phyloP scores from a whole-genome alignment of 2,329 filamentous ascomycete genomes.

The Graphilbum sp. region DNA sequence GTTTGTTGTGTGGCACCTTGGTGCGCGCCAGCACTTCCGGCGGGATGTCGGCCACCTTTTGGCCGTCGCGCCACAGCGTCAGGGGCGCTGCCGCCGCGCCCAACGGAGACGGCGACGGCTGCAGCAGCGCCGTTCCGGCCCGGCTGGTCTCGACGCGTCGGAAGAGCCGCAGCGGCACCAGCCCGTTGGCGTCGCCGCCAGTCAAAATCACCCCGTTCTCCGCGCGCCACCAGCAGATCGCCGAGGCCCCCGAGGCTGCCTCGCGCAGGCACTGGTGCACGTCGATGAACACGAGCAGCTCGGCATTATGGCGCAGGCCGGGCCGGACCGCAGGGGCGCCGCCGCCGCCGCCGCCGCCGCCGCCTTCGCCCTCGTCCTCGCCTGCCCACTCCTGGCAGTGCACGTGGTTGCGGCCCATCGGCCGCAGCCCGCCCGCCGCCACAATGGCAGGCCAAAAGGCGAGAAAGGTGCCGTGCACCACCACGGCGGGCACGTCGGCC shows the following conservation, averaged over 20 bases:
- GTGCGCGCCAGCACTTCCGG: constrained; percentile 28
- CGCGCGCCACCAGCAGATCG: constrained; percentile 59
- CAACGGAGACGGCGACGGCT: neutral
- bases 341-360: neutral
- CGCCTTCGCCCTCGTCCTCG: neutral
- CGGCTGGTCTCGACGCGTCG: constrained; percentile 49
- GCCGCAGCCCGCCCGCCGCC: constrained; percentile 56
- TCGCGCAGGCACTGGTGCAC: constrained; percentile 42
- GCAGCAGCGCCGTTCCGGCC: constrained; percentile 19
- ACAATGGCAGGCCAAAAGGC: constrained; percentile 62
- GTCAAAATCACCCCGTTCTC: constrained; percentile 63
- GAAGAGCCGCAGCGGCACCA: constrained; percentile 53
- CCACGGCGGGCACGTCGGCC: constrained; percentile 37
- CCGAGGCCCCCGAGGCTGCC: constrained; percentile 16
- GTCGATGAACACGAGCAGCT: constrained; percentile 66
- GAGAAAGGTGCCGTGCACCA: constrained; percentile 83
- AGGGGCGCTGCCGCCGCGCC: constrained; percentile 27
- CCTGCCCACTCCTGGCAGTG: constrained; percentile 48
- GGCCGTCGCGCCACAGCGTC: constrained; percentile 55
- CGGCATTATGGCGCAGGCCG: constrained; percentile 64
- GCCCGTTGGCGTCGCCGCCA: constrained; percentile 39
- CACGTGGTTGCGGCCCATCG: constrained; percentile 75
- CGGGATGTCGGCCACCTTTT: constrained; percentile 51
- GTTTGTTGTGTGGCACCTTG: constrained; percentile 30
- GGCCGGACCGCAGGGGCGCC: constrained; percentile 29